Conservation (phyloP, 345 rosid species). For the Aethionema arabicum region DNA sequence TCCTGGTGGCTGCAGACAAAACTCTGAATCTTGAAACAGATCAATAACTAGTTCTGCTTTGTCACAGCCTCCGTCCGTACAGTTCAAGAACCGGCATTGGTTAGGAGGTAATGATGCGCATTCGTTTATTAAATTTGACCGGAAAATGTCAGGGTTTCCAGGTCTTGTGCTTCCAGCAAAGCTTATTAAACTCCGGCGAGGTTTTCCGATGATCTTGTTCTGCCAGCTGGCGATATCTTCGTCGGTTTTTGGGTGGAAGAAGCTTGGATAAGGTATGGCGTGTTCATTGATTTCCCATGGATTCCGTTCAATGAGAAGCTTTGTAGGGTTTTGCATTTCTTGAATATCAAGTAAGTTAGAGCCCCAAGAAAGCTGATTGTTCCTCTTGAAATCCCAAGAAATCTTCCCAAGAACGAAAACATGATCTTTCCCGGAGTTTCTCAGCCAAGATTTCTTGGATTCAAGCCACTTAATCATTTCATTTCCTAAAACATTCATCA, state of each 20-base stretch:
- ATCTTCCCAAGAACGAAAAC: slow-evolving; percentile 77
- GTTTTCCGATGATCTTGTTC: slow-evolving; percentile 44
- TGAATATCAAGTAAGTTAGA: slow-evolving; percentile 58
- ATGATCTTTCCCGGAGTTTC: slow-evolving; percentile 67
- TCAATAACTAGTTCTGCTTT: slow-evolving; percentile 53
- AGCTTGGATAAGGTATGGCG: slow-evolving; percentile 81
- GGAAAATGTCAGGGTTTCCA: slow-evolving; percentile 49
- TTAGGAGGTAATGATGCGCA: slow-evolving; percentile 40
- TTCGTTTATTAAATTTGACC: slow-evolving; percentile 60
- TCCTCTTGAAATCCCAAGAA: slow-evolving; percentile 90
- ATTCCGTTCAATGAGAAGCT: slow-evolving; percentile 78
- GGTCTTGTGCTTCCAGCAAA: slow-evolving; percentile 78
- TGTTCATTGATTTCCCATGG: slow-evolving; percentile 84
- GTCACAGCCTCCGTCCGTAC: slow-evolving; percentile 49
- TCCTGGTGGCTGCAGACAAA: slow-evolving; percentile 87
- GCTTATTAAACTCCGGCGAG: slow-evolving; percentile 48
- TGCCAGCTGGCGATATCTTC: slow-evolving; percentile 69
- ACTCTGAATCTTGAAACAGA: slow-evolving; percentile 62
- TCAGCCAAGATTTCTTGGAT: slow-evolving; percentile 51
- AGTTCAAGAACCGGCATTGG: slow-evolving; percentile 55
- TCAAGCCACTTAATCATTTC: slow-evolving; percentile 76
- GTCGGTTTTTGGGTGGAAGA: slow-evolving; percentile 73
- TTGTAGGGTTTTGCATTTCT: slow-evolving; percentile 78
- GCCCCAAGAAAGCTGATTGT: slow-evolving; percentile 57
- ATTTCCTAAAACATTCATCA: slow-evolving; percentile 51